Evolutionary conservation across 1,139 yeast species (phyloP), one percentile per base, ranked within the genome.

Genomic region (Kurtzmaniella quercitrusa): DNA sequence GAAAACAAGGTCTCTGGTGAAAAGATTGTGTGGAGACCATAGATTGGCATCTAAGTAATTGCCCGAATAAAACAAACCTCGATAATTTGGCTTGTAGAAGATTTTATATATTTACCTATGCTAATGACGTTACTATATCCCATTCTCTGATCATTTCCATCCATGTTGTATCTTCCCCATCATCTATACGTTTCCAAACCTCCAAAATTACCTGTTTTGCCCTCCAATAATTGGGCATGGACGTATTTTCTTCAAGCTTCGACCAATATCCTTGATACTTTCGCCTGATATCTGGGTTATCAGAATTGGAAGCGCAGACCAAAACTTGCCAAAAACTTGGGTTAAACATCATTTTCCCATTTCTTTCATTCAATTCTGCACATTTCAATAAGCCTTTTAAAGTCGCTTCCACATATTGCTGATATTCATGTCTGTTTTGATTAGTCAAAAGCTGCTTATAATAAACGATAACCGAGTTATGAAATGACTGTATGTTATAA

Each of bases 131-230:
- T 3, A 65, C 63, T 6, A 71, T 56, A 28, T 74, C 81, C 83
- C 83, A 78, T 45, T 74, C 79, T 41, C 79, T 63, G 2, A 78
- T 65, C 61, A 78, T 56, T 49, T 77, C 82, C 68, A 77, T 65
- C 71, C 80, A 76, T 19, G 76, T 73, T 22, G 55, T 53, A n/a
- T 65, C 66, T 39, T 75, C 78, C 1, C 66, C 69, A 11, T 57
- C 57, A 9, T 60, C 65, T 41, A 75, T 55, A 22, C 78, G 55
- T 38, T 71, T 64, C 77, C 80, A 75, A n/a, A 76, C 65, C 50
- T 78, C 83, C 48, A 65, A 65, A 45, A 78, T 58, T 9, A 78
- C 62, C 50, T 78, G 84, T 49, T 77, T 76, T 1, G 75, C 71
- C 37, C 82, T 59, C 84, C 84, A 78, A 47, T 71, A 69, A 38